phyloP scores from a whole-genome alignment of 2,329 filamentous ascomycete genomes.

The Botrytis porri region DNA sequence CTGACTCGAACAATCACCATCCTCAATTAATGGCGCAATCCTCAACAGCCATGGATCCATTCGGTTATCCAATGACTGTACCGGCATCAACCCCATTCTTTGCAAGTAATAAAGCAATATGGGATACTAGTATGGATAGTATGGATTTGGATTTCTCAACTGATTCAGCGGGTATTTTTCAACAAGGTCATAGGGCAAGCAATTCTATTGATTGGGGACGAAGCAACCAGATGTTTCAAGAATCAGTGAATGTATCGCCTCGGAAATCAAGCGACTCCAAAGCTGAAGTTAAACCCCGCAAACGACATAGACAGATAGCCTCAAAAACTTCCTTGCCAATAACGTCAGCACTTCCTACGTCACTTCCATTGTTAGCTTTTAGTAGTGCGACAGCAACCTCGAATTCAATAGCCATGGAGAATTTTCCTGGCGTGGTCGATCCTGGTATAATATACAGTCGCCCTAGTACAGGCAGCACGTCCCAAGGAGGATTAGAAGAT shows the following conservation, averaged over 20 bases:
- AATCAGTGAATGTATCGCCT: slow-evolving; percentile 36
- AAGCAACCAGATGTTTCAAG: slow-evolving; percentile 54
- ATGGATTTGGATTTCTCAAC: slow-evolving; percentile 60
- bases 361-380: slow-evolving; percentile 43
- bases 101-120: slow-evolving; percentile 48
- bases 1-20: slow-evolving; percentile 36
- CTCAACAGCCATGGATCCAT: slow-evolving; percentile 55
- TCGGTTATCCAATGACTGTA: slow-evolving; percentile 59
- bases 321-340: slow-evolving; percentile 38
- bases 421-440: slow-evolving; percentile 51
- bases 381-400: slow-evolving; percentile 43
- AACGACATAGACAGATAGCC: slow-evolving; percentile 48
- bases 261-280: slow-evolving; percentile 23
- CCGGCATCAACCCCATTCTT: slow-evolving; percentile 49
- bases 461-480: slow-evolving; percentile 26
- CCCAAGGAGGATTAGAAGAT: slow-evolving; percentile 30
- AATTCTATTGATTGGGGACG: slow-evolving; percentile 57
- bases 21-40: slow-evolving; percentile 49
- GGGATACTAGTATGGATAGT: slow-evolving; percentile 51
- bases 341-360: slow-evolving; percentile 40
- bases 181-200: slow-evolving; percentile 45
- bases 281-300: slow-evolving; percentile 31
- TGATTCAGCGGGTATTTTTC: slow-evolving; percentile 37
- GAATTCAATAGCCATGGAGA: slow-evolving; percentile 51
- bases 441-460: slow-evolving; percentile 58